Evolutionary conservation across 75 land plant species (phyloP), one percentile per base, ranked within the genome.

Genomic region (Sequoiadendron giganteum): DNA sequence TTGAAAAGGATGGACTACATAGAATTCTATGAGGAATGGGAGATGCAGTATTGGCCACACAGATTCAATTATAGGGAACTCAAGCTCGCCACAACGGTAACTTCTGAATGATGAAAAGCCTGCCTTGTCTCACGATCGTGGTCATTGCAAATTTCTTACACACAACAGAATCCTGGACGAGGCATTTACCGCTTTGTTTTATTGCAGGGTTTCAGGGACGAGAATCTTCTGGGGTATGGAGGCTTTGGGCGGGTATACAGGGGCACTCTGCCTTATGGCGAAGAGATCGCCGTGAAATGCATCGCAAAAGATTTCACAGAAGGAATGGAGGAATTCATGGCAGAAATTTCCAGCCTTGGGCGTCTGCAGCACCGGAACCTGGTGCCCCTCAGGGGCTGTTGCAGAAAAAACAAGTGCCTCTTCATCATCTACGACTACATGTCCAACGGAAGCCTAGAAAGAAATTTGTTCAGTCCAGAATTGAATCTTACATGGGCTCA

Each of bases 361-460:
- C 81, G 43, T 45, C 88, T 93, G 28, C 85, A 90, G 42, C 94
- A 93, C 89, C 90, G 89, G 21, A 90, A 93, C 70, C 73, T 93
- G 34, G 94, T 93, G 10, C 89, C 86, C 75, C 89, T 93, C 48
- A 83, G 48, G 54, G 94, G 93, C 21, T 93, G 87, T 87, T 90
- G 94, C 92, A 54, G 87, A 49, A 85, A 87, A 30, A 70, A 84
- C 14, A 90, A 81, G n/a, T 88, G 91, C 68, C 91, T 94, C 40
- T 82, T 94, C 30, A 86, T 94, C 14, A 91, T 94, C 21, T 94
- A 94, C 81, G 95, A 93, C 61, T 90, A 86, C 85, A 91, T 94
- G 95, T 89, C 92, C 10, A 91, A 86, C 3, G 91, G 90, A 34
- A 89, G 90, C 77, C 88, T 90, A 5, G 90, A 88, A 30, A 61